These are phyloP conservation scores for Colletotrichum simmondsii DNA, from an alignment of 2,329 filamentous ascomycete genomes.

Conservation along the genomic window DNA sequence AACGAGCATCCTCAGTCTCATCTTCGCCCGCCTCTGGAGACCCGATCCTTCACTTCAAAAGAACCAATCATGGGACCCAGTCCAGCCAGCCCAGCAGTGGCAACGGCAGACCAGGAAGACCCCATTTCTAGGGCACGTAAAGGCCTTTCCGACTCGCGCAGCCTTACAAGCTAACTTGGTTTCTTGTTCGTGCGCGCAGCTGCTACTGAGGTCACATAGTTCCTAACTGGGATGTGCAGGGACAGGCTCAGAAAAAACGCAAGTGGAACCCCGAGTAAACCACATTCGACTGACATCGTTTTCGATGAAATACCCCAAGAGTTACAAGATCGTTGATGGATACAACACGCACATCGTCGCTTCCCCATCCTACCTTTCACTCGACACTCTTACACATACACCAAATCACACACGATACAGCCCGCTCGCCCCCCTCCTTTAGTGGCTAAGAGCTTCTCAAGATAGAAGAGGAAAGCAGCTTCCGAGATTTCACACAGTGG, in stretches of 20 bases:
- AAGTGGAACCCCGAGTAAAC: conserved; percentile 35
- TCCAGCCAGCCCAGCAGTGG: conserved; percentile 71
- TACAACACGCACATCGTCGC: conserved; percentile 7
- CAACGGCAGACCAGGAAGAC: conserved; percentile 71
- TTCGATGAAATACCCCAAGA: conserved; percentile 33
- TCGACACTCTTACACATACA: conserved; percentile 9
- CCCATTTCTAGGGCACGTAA: conserved; percentile 62
- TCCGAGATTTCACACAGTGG: neutral
- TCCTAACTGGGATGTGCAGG: conserved; percentile 37
- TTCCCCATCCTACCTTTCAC: neutral
- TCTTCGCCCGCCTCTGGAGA: conserved; percentile 57
- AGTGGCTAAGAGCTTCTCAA: conserved; percentile 10
- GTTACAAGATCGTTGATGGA: conserved; percentile 19
- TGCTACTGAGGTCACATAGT: conserved; percentile 36
- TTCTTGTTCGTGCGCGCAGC: conserved; percentile 35
- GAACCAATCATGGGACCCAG: conserved; percentile 66
- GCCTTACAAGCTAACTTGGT: conserved; percentile 49
- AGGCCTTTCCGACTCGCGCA: conserved; percentile 51
- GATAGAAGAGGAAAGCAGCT: neutral
- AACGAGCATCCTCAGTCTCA: conserved; percentile 50
- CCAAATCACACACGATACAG: conserved; percentile 3
- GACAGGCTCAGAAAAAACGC: conserved; percentile 37
- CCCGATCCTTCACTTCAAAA: conserved; percentile 76
- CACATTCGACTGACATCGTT: conserved; percentile 22
- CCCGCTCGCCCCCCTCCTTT: conserved; percentile 2